phyloP scores from a whole-genome alignment of 176 grass and related monocot genomes.

The Oryza meridionalis region DNA sequence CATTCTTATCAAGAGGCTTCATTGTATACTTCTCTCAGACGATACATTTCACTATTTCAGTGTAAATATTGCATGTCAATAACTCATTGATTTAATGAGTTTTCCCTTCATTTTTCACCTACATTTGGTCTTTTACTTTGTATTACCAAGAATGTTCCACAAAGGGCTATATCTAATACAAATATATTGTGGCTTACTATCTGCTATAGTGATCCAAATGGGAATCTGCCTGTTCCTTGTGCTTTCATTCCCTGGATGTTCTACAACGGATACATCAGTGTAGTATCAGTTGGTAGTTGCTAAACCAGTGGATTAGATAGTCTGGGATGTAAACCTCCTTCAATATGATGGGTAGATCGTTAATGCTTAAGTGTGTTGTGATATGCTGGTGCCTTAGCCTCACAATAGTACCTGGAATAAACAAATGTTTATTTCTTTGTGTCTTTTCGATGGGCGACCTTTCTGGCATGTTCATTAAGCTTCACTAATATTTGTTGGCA shows the following conservation, averaged over 20 bases:
- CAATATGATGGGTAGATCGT: neutral
- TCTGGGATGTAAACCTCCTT: neutral
- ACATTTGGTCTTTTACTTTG: neutral
- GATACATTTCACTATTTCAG: constrained; percentile 6
- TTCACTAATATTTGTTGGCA: neutral
- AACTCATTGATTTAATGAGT: neutral
- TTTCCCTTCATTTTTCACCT: constrained; percentile 14
- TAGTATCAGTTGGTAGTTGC: neutral
- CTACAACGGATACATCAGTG: neutral
- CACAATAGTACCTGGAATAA: neutral
- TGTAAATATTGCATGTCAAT: neutral
- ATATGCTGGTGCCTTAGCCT: neutral
- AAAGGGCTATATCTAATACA: neutral
- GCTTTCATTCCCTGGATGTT: neutral
- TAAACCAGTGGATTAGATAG: neutral
- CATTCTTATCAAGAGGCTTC: neutral
- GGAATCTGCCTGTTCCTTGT: neutral
- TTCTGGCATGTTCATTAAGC: neutral
- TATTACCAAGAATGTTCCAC: neutral
- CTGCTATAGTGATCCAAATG: neutral
- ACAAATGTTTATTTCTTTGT: neutral
- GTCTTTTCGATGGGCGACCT: neutral
- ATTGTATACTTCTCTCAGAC: constrained; percentile 8
- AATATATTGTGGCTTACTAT: neutral
- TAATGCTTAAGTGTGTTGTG: neutral